Percentiles rank a stretch among this genome's conserved stretches.
Evolutionary conservation across 2,329 filamentous ascomycete genomes (phyloP).

Genomic region (Cladophialophora exuberans): DNA sequence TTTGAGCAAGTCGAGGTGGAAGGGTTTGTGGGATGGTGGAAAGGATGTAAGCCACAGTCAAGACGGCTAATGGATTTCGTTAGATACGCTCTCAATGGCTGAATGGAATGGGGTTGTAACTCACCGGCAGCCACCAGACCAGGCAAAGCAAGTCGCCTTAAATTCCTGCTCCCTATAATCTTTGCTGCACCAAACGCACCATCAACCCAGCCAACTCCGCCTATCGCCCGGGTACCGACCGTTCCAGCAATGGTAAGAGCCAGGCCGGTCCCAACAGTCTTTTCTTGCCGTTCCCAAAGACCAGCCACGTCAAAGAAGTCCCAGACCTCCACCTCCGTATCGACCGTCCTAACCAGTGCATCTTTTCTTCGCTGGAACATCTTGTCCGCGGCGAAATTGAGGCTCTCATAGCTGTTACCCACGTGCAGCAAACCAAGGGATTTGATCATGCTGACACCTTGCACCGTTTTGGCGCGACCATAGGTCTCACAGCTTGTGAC

Average conservation of each 20-base stretch:
- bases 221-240: conserved; percentile 77
- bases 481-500: conserved; percentile 82
- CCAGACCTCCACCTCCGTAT: conserved; percentile 83
- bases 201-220: conserved; percentile 86
- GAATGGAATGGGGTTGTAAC: conserved; percentile 41
- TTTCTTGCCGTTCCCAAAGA: conserved; percentile 87
- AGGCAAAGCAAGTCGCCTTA: conserved; percentile 79
- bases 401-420: conserved; percentile 80
- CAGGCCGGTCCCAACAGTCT: conserved; percentile 91
- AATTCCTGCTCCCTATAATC: conserved; percentile 77
- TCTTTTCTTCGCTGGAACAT: conserved; percentile 92
- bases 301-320: conserved; percentile 91
- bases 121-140: conserved; percentile 77
- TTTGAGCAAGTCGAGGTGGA: conserved; percentile 79
- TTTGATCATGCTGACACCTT: conserved; percentile 84
- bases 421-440: conserved; percentile 85
- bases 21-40: conserved; percentile 87
- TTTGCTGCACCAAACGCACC: conserved; percentile 80
- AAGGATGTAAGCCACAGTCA: conserved; percentile 78
- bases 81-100: neutral
- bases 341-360: conserved; percentile 78
- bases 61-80: conserved; percentile 57
- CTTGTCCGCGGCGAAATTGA: conserved; percentile 85
- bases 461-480: conserved; percentile 75
- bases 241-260: conserved; percentile 89